phyloP scores from a whole-genome alignment of 129 eudicot species.

The Flaveria robusta region DNA sequence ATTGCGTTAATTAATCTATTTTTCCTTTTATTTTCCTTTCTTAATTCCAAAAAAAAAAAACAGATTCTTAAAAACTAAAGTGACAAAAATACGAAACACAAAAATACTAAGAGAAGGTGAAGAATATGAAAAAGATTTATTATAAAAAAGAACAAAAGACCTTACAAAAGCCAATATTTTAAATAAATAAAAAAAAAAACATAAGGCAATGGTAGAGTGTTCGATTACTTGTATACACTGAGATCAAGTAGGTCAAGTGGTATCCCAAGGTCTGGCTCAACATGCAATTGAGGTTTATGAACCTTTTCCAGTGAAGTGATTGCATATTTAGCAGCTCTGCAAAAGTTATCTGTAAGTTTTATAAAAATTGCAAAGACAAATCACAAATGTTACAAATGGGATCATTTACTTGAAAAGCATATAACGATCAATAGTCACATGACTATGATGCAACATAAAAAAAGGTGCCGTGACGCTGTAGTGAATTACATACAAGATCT shows the following conservation, averaged over 20 bases:
- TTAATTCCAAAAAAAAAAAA: background rate
- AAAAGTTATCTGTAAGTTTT: conserved; percentile 29
- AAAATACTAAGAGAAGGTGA: background rate
- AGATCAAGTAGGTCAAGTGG: conserved; percentile 97
- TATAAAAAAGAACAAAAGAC: background rate
- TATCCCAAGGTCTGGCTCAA: conserved; percentile 95
- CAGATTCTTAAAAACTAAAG: background rate
- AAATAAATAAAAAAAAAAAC: background rate
- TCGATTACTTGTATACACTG: conserved; percentile 87
- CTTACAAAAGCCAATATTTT: background rate
- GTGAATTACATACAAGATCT: background rate
- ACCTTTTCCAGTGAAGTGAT: conserved; percentile 78
- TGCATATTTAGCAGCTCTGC: conserved; percentile 73
- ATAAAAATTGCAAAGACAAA: background rate
- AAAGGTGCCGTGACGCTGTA: background rate
- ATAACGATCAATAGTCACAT: background rate
- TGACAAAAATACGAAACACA: background rate
- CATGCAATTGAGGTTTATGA: conserved; percentile 89
- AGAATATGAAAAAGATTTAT: background rate
- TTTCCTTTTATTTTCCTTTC: background rate
- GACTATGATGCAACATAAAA: background rate
- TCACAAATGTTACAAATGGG: background rate
- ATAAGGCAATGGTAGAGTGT: background rate
- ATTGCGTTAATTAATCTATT: background rate
- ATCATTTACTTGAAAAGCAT: conserved; percentile 6